A percentile compares a stretch with the other conserved stretches of the same genome.
phyloP scores from a whole-genome alignment of 2,329 filamentous ascomycete species.

The Aquanectria penicillioides region DNA sequence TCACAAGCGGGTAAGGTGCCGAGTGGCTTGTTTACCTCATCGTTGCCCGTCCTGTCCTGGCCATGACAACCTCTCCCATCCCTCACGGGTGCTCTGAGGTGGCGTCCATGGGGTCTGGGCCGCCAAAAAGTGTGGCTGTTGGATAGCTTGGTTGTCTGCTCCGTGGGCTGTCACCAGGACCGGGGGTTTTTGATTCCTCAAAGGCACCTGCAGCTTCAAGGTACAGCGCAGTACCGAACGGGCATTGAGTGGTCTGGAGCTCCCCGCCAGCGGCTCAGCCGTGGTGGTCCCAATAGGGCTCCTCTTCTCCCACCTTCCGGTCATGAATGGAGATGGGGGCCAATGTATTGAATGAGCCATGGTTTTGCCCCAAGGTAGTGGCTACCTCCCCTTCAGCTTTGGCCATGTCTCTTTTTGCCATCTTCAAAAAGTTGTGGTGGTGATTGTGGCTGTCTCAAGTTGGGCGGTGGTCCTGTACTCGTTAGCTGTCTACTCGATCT shows the following conservation, averaged over 20 bases:
- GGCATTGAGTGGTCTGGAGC: neutral
- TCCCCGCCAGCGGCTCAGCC: slow-evolving; percentile 21
- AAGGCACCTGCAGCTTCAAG: neutral
- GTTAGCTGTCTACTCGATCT: slow-evolving; percentile 24
- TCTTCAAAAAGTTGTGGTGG: slow-evolving; percentile 26
- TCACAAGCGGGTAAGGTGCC: neutral
- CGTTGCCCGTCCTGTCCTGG: too few relatives aligned
- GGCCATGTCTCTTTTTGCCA: slow-evolving; percentile 33
- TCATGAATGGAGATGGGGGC: slow-evolving; percentile 24
- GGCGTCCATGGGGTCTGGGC: neutral
- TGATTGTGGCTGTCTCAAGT: slow-evolving; percentile 35
- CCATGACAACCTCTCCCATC: too few relatives aligned
- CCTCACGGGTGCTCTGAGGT: neutral
- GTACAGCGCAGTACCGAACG: neutral
- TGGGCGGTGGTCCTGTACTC: slow-evolving; percentile 21
- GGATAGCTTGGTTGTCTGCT: neutral
- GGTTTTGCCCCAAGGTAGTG: slow-evolving; percentile 32
- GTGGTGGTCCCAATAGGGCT: slow-evolving; percentile 33
- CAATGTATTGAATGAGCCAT: slow-evolving; percentile 26
- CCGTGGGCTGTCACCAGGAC: neutral
- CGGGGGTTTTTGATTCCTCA: neutral
- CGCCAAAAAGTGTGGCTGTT: slow-evolving; percentile 2
- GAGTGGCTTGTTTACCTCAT: neutral
- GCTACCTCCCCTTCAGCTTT: slow-evolving; percentile 33
- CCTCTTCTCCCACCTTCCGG: slow-evolving; percentile 29